Conservation (phyloP, 768 basidiomycete species). For the Mycena vulgaris region DNA sequence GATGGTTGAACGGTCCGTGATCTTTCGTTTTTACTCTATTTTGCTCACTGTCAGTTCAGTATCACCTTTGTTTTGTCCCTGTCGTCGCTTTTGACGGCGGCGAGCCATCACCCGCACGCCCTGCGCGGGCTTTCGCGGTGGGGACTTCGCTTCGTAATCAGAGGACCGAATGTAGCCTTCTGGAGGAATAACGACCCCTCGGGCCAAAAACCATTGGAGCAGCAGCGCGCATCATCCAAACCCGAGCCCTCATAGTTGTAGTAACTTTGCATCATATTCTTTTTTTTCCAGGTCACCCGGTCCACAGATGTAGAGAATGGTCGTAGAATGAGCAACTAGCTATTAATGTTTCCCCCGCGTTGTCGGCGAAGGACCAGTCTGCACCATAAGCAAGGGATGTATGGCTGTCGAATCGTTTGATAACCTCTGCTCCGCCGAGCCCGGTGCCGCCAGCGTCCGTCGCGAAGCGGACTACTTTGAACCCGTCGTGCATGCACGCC, state of each 20-base stretch:
- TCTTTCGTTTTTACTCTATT: not conserved
- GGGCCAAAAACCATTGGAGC: constrained; percentile 33
- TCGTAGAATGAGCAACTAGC: constrained; percentile 98
- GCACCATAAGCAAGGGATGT: constrained; percentile 91
- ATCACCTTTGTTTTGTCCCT: constrained; percentile 74
- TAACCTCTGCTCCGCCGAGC: constrained; percentile 52
- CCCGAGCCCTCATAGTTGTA: constrained; percentile 28
- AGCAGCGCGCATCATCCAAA: constrained; percentile 47
- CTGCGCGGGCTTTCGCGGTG: constrained; percentile 83
- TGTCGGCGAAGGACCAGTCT: constrained; percentile 81
- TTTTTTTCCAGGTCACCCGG: constrained; percentile 57
- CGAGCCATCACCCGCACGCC: constrained; percentile 71
- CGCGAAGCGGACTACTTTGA: constrained; percentile 81
- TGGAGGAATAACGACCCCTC: constrained; percentile 60
- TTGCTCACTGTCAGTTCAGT: constrained; percentile 7
- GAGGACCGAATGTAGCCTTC: constrained; percentile 69
- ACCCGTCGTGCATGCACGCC: constrained; percentile 99
- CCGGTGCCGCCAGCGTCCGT: constrained; percentile 32
- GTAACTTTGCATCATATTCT: constrained; percentile 31
- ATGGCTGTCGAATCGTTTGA: constrained; percentile 81
- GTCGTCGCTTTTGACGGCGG: constrained; percentile 75
- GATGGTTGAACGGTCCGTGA: constrained; percentile 69
- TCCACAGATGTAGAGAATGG: constrained; percentile 86
- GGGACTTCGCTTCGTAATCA: constrained; percentile 77
- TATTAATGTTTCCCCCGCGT: constrained; percentile 65